Evolutionary conservation across 495 filamentous ascomycete genomes (phyloP).

Genomic region (Friedmanniomyces endolithicus): DNA sequence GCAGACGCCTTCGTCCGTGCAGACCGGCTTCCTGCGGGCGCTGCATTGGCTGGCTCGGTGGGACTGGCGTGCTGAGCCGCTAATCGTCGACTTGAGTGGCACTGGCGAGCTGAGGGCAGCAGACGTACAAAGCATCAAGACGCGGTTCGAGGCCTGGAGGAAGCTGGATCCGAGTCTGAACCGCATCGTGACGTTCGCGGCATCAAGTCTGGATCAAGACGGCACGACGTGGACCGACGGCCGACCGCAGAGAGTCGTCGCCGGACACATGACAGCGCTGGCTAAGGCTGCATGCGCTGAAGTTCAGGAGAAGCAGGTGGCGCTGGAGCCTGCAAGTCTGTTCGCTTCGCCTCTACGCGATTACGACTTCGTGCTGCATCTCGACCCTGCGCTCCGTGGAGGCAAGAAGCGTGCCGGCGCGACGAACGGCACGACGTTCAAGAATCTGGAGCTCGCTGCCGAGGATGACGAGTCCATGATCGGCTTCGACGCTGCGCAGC

Average conservation of each 20-base stretch:
- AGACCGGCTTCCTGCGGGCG: conserved; percentile 69
- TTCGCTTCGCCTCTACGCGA: conserved; percentile 59
- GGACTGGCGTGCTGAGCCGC: conserved; percentile 79
- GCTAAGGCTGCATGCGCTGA: conserved; percentile 57
- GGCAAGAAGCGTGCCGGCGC: conserved; percentile 26
- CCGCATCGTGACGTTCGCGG: conserved; percentile 65
- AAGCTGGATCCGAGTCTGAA: conserved; percentile 83
- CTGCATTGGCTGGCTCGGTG: conserved; percentile 65
- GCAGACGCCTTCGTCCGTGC: conserved; percentile 61
- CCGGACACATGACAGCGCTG: conserved; percentile 66
- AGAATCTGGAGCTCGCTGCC: conserved; percentile 52
- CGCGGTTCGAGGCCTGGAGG: conserved; percentile 65
- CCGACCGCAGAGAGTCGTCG: conserved; percentile 66
- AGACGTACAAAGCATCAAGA: conserved; percentile 49
- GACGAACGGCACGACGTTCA: conserved; percentile 37
- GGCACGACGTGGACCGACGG: conserved; percentile 72
- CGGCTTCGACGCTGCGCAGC: conserved; percentile 37
- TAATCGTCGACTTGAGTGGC: conserved; percentile 58
- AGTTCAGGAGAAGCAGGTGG: conserved; percentile 43
- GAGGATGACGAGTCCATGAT: conserved; percentile 28
- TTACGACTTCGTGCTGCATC: conserved; percentile 72
- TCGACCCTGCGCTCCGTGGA: conserved; percentile 31
- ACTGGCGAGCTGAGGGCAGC: conserved; percentile 33
- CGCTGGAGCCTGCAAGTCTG: conserved; percentile 47
- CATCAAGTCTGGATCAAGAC: conserved; percentile 61